Conservation (phyloP, 2,329 filamentous ascomycete species). For the Sordariomycetes sp. region DNA sequence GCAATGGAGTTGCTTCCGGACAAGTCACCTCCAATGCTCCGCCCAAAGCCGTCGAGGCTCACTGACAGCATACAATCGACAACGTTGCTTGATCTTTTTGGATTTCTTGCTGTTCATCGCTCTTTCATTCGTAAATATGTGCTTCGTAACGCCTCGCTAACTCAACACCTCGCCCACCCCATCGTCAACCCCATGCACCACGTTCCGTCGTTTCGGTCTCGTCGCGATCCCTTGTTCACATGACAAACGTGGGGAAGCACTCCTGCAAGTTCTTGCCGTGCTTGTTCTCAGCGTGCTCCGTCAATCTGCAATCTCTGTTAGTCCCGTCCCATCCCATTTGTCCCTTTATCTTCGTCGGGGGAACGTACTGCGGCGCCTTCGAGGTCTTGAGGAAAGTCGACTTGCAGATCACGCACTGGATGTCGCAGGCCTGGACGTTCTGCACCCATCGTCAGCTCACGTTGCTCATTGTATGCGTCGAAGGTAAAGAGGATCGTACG, state of each 20-base stretch:
- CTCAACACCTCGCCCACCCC: too few species aligned
- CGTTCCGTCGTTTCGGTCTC: neutral
- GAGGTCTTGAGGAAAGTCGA: slow-evolving; percentile 72
- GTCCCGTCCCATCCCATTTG: too few species aligned
- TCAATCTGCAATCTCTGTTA: slow-evolving; percentile 42
- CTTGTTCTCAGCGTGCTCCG: slow-evolving; percentile 66
- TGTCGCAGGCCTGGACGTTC: slow-evolving; percentile 67
- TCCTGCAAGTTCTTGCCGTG: slow-evolving; percentile 59
- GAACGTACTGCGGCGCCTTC: slow-evolving; percentile 56
- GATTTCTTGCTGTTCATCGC: too few species aligned
- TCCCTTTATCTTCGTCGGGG: too few species aligned
- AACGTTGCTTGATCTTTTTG: neutral
- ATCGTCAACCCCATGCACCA: neutral
- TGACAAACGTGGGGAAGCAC: slow-evolving; percentile 53
- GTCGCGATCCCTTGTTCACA: neutral
- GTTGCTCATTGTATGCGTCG: too few species aligned
- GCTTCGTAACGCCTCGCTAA: too few species aligned
- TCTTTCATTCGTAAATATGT: too few species aligned
- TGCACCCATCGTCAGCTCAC: too few species aligned
- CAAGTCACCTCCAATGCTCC: neutral
- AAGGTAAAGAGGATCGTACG: too few species aligned
- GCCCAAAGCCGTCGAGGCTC: slow-evolving; percentile 2
- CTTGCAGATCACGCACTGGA: slow-evolving; percentile 71
- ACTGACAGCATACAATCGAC: neutral
- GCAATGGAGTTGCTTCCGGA: neutral